These are phyloP conservation scores for Aspergillus cavernicola DNA, from an alignment of 495 filamentous ascomycete genomes.

Conservation along the genomic window DNA sequence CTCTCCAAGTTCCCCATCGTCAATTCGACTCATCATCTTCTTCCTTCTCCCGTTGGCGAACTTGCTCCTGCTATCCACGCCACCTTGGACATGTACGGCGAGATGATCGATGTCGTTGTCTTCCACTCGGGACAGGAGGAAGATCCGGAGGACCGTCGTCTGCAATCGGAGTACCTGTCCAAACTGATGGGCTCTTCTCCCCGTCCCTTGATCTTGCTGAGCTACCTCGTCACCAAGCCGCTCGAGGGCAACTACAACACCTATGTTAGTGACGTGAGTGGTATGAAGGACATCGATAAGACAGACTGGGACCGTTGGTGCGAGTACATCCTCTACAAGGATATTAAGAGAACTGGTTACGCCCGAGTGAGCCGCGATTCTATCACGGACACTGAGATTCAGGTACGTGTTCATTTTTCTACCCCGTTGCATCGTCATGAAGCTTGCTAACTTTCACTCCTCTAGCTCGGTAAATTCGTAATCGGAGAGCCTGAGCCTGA, in stretches of 20 bases:
- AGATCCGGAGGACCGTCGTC: slow-evolving; percentile 85
- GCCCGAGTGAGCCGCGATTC: slow-evolving; percentile 83
- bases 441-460: slow-evolving; percentile 16
- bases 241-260: slow-evolving; percentile 95
- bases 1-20: slow-evolving; percentile 97
- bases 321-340: slow-evolving; percentile 97
- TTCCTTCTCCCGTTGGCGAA: slow-evolving; percentile 90
- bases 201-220: slow-evolving; percentile 80
- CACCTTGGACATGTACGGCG: slow-evolving; percentile 88
- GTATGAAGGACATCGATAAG: slow-evolving; percentile 94
- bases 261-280: slow-evolving; percentile 79
- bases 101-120: slow-evolving; percentile 87
- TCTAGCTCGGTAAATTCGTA: slow-evolving; percentile 85
- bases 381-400: slow-evolving; percentile 96
- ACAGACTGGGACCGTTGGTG: slow-evolving; percentile 98
- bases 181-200: slow-evolving; percentile 80
- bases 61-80: slow-evolving; percentile 95
- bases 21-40: slow-evolving; percentile 92
- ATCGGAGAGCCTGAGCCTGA: slow-evolving; percentile 67
- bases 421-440: neutral
- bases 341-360: slow-evolving; percentile 80
- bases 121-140: slow-evolving; percentile 99
- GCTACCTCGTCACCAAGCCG: slow-evolving; percentile 89
- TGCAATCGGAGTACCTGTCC: slow-evolving; percentile 84
- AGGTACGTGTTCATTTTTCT: slow-evolving; percentile 56